A percentile compares a stretch with the other conserved stretches of the same genome.
These are phyloP conservation scores for Boechera divaricarpa DNA, from an alignment of 345 rosid species.

Conservation along the genomic window DNA sequence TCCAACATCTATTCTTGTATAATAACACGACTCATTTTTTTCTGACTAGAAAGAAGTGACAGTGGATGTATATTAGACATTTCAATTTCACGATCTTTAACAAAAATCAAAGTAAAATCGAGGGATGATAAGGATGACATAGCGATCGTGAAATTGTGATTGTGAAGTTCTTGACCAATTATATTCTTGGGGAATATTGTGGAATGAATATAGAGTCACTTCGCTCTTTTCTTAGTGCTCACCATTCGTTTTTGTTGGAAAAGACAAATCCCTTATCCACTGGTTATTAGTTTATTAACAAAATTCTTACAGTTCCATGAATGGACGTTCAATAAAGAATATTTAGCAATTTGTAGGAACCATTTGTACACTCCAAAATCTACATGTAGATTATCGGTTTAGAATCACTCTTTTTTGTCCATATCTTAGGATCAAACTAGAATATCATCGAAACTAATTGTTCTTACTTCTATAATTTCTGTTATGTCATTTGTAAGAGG, in stretches of 20 bases:
- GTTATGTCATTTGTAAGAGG: background rate
- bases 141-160: slow-evolving; percentile 6
- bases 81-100: background rate
- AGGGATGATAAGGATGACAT: slow-evolving; percentile 8
- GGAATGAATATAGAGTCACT: slow-evolving; percentile 35
- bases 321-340: slow-evolving; percentile 18
- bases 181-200: slow-evolving; percentile 24
- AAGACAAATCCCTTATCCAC: slow-evolving; percentile 31
- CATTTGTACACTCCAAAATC: background rate
- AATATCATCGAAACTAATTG: background rate
- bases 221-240: slow-evolving; percentile 35
- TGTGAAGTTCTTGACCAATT: slow-evolving; percentile 23
- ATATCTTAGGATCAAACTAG: background rate
- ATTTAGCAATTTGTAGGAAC: slow-evolving; percentile 10
- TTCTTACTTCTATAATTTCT: background rate
- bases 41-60: background rate
- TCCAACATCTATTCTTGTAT: background rate
- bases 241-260: slow-evolving; percentile 35
- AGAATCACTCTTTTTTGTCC: background rate
- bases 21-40: background rate
- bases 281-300: slow-evolving; percentile 10
- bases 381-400: background rate
- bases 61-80: background rate
- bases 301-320: background rate
- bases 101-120: background rate